These are phyloP conservation scores for Thraustochytrium sp. DNA, from an alignment of 352 stramenopile genomes.

Conservation along the genomic window DNA sequence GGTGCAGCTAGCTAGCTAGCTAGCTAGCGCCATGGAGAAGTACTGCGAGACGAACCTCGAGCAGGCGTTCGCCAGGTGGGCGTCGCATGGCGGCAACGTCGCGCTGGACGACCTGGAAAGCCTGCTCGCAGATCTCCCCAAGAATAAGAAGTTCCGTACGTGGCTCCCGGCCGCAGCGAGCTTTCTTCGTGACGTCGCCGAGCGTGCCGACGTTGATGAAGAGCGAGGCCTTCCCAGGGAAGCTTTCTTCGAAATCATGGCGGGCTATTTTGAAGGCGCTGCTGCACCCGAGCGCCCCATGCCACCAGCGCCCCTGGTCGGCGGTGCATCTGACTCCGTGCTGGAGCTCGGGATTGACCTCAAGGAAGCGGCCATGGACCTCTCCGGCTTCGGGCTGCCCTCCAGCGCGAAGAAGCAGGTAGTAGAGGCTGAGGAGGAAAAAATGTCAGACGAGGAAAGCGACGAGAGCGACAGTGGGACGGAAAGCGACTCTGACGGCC, in stretches of 20 bases:
- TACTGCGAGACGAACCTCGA: constrained; percentile 16
- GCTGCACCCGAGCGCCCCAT: too few relatives aligned
- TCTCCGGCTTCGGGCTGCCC: too few relatives aligned
- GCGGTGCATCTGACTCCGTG: too few relatives aligned
- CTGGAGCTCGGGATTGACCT: too few relatives aligned
- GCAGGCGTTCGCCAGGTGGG: background rate
- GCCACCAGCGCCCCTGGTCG: too few relatives aligned
- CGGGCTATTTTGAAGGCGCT: background rate
- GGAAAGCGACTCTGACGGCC: too few relatives aligned
- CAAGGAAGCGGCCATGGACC: too few relatives aligned
- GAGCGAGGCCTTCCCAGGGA: background rate
- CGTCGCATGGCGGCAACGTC: background rate
- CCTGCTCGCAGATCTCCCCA: background rate
- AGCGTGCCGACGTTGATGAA: background rate
- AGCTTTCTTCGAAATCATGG: constrained; percentile 15
- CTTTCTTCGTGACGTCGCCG: background rate
- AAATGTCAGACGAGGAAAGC: too few relatives aligned
- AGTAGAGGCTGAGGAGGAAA: too few relatives aligned
- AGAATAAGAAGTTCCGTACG: constrained; percentile 11
- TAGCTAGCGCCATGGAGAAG: background rate
- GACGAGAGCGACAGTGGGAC: too few relatives aligned
- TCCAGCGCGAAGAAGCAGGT: too few relatives aligned
- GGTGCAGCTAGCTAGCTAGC: too few relatives aligned
- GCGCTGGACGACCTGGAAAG: background rate
- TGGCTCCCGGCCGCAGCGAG: background rate